Evolutionary conservation across 2,329 filamentous ascomycete genomes (phyloP).

Genomic region (Tolypocladium nubicola): DNA sequence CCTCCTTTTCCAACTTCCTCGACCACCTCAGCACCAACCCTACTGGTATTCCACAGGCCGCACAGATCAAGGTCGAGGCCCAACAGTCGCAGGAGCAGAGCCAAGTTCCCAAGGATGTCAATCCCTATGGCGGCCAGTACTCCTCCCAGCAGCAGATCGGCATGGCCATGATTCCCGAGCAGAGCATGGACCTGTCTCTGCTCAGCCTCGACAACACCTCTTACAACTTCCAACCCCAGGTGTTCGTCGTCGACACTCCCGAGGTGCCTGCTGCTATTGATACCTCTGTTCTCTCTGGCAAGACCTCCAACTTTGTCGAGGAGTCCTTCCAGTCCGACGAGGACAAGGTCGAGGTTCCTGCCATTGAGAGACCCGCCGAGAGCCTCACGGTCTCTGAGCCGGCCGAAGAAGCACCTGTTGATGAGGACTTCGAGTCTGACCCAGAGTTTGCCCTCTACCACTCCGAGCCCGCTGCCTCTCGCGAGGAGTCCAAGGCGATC

Average conservation of each 20-base stretch:
- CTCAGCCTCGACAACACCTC: slow-evolving; percentile 47
- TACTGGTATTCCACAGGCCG: slow-evolving; percentile 26
- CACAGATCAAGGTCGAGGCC: slow-evolving; percentile 27
- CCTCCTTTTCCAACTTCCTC: slow-evolving; percentile 75
- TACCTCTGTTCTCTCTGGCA: slow-evolving; percentile 57
- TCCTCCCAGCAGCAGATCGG: slow-evolving; percentile 57
- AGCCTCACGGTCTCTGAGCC: slow-evolving; percentile 18
- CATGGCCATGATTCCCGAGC: slow-evolving; percentile 77
- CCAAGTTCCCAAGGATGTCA: slow-evolving; percentile 54
- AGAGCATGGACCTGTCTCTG: slow-evolving; percentile 62
- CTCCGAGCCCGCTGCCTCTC: slow-evolving; percentile 21
- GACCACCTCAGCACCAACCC: slow-evolving; percentile 57
- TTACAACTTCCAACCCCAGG: slow-evolving; percentile 56
- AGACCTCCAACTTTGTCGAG: slow-evolving; percentile 47
- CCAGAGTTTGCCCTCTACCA: slow-evolving; percentile 52
- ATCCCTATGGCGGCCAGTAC: slow-evolving; percentile 46
- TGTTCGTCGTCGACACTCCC: slow-evolving; percentile 67
- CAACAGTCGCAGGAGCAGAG: slow-evolving; percentile 31
- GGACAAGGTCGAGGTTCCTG: slow-evolving; percentile 46
- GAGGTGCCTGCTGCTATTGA: slow-evolving; percentile 52
- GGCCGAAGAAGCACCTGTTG: slow-evolving; percentile 18
- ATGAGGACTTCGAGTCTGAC: slow-evolving; percentile 52
- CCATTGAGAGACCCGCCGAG: slow-evolving; percentile 38
- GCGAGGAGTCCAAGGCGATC: slow-evolving; percentile 23
- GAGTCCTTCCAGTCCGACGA: slow-evolving; percentile 31